Conservation (phyloP, 768 basidiomycete genomes). For the Tricholoma sp. region DNA sequence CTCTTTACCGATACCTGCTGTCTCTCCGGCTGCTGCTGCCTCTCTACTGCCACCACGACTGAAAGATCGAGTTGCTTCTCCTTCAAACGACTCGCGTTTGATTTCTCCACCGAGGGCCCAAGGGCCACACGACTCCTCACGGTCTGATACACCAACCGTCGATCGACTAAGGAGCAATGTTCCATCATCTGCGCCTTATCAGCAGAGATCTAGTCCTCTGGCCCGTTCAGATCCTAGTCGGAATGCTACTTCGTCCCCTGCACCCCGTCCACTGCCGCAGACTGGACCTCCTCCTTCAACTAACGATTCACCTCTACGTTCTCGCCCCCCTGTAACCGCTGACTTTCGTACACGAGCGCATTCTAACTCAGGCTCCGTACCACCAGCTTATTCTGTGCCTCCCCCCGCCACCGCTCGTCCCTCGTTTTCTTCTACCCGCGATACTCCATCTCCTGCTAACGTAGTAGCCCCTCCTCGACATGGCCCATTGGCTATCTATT, state of each 20-base stretch:
- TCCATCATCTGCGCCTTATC: slow-evolving; percentile 22
- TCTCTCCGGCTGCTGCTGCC: slow-evolving; percentile 35
- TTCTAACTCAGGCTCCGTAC: slow-evolving; percentile 14
- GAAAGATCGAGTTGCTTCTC: slow-evolving; percentile 35
- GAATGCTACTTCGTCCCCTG: slow-evolving; percentile 13
- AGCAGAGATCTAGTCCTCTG: slow-evolving; percentile 32
- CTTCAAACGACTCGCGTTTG: slow-evolving; percentile 7
- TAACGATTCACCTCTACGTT: slow-evolving; percentile 19
- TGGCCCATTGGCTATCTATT: background rate
- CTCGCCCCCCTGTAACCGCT: slow-evolving; percentile 17
- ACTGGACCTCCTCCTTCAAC: slow-evolving; percentile 5
- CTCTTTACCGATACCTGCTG: slow-evolving; percentile 30
- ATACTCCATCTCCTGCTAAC: slow-evolving; percentile 4
- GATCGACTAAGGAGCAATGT: slow-evolving; percentile 31
- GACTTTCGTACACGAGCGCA: slow-evolving; percentile 16
- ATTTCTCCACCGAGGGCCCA: slow-evolving; percentile 1
- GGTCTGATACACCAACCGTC: slow-evolving; percentile 16
- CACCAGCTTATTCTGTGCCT: background rate
- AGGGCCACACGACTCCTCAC: slow-evolving; percentile 15
- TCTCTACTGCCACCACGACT: slow-evolving; percentile 47
- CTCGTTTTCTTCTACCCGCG: slow-evolving; percentile 3
- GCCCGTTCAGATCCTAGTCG: slow-evolving; percentile 19
- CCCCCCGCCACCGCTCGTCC: slow-evolving; percentile 14
- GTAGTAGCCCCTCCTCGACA: background rate
- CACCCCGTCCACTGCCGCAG: slow-evolving; percentile 13